Conservation (phyloP, 2,329 filamentous ascomycete species). For the Fusarium humuli region DNA sequence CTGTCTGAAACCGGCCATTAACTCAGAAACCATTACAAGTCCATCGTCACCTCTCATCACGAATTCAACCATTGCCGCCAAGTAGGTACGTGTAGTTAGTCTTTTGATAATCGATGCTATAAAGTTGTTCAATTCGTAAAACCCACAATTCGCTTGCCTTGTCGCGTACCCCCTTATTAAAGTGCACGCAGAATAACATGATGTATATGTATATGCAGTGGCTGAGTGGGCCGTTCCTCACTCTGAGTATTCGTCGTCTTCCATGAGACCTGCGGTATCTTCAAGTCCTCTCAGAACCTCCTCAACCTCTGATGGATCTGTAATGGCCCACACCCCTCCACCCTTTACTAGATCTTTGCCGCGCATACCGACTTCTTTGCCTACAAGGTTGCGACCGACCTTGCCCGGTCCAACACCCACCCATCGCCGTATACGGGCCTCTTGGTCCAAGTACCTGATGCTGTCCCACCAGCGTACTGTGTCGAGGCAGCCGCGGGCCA, state of each 20-base stretch:
- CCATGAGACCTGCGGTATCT: constrained; percentile 67
- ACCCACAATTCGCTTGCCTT: constrained; percentile 14
- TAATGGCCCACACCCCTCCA: constrained; percentile 93
- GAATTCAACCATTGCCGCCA: not conserved
- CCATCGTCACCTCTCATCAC: not conserved
- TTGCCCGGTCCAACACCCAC: constrained; percentile 94
- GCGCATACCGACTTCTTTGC: constrained; percentile 92
- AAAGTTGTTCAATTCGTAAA: constrained; percentile 11
- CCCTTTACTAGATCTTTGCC: constrained; percentile 83
- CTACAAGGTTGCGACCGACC: constrained; percentile 91
- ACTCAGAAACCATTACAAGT: constrained; percentile 23
- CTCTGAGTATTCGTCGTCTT: constrained; percentile 59
- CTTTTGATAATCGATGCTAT: not conserved
- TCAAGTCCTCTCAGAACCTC: constrained; percentile 74
- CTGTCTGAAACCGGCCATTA: constrained; percentile 38
- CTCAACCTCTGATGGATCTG: constrained; percentile 80
- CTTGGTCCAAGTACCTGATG: constrained; percentile 87
- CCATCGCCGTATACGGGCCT: constrained; percentile 84
- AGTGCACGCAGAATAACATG: constrained; percentile 13
- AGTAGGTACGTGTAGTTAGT: not conserved
- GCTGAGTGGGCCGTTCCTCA: constrained; percentile 20
- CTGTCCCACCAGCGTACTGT: constrained; percentile 96
- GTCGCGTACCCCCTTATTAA: constrained; percentile 21
- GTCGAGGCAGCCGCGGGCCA: constrained; percentile 87
- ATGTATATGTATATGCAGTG: not conserved